A percentile compares a stretch with the other conserved stretches of the same genome.
These are phyloP conservation scores for Colletotrichum cordylinicola DNA, from an alignment of 2,329 filamentous ascomycete genomes.

Conservation along the genomic window DNA sequence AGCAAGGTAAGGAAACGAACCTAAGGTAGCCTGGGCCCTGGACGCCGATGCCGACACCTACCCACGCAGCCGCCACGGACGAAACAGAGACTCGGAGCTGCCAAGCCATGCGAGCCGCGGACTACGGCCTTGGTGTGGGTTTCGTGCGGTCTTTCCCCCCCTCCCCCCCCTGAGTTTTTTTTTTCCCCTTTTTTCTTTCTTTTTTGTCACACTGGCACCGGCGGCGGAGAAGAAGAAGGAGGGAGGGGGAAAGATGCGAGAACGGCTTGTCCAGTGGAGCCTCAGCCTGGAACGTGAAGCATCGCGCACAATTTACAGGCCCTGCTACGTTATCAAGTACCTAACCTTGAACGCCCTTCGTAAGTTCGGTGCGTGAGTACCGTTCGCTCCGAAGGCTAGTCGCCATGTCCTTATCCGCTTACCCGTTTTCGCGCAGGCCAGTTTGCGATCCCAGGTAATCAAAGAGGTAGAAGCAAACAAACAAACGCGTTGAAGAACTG, in stretches of 20 bases:
- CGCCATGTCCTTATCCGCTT: background rate
- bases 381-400: background rate
- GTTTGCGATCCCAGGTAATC: background rate
- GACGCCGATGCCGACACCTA: no score
- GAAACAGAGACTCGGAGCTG: background rate
- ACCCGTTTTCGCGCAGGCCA: background rate
- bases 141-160: background rate
- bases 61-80: background rate
- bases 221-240: background rate
- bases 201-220: background rate
- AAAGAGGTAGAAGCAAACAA: background rate
- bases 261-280: background rate
- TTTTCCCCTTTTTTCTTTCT: background rate
- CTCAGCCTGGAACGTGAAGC: background rate
- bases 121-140: background rate
- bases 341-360: background rate
- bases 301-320: background rate
- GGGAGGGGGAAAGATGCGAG: background rate
- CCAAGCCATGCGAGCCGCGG: background rate
- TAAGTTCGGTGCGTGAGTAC: background rate
- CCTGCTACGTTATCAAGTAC: slow-evolving; percentile 1
- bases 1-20: no score
- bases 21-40: no score
- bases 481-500: background rate
- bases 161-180: background rate